Base-by-base conservation (phyloP, 2,329 filamentous ascomycete genomes). In the Penicillium sp. region DNA sequence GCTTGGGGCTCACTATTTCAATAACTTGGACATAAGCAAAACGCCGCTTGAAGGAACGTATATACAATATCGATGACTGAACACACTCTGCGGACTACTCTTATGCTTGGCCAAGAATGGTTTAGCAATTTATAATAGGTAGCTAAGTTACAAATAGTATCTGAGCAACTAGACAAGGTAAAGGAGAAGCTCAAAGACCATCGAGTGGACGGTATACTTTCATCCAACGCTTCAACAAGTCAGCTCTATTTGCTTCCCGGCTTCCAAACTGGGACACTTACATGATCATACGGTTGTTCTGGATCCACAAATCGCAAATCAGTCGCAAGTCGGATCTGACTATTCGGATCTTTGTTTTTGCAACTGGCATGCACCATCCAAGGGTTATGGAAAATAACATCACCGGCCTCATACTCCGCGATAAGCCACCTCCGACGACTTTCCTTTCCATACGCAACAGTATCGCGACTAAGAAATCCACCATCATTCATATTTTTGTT, bases 241-340 rank as follows among this genome's bases (percentile, higher is more conserved):
- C 31, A 50, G 48, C 24, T 23, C 24, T n/a, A 33, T 33, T 33
- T 33, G 7, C 10, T 21, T 37, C 29, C 13, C 29, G 5, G 6
- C 9, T 3, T 21, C 10, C 14, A n/a, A n/a, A 29, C 33, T n/a
- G 7, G 1, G 28, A 16, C 7, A 40, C 48, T 50, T 23, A 59
- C 34, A 8, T 54, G 76, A 56, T 82, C 79, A 71, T 76, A 81
- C 0, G 74, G 73, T 42, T 72, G 70, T n/a, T 72, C 73, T 3
- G 72, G 67, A 54, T 82, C 70, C 13, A 57, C 55, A 26, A 57
- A 77, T 19, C 71, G 58, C 46, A 76, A 51, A 61, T 76, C 74
- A 1, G 72, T 74, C 29, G 64, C 67, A 34, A 76, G 46, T 34
- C 73, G 49, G 39, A 76, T 76, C 42, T 65, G 58, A n/a, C 67